Evolutionary conservation across 768 basidiomycete genomes (phyloP).

Genomic region (Pleurotus salmoneostramineus): DNA sequence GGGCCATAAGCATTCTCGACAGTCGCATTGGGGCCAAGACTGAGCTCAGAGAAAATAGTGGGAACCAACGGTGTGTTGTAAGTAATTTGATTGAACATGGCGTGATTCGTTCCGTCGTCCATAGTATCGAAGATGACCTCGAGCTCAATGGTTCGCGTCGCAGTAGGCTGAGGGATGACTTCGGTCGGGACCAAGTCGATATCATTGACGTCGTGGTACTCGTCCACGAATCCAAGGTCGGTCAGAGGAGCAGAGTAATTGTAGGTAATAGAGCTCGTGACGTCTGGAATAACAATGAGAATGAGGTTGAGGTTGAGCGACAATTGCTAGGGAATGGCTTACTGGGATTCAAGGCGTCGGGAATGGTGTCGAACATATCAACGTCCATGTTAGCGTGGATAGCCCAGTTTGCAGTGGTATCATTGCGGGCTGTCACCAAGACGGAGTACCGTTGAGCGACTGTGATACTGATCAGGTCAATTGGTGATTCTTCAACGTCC

Average conservation of each 20-base stretch:
- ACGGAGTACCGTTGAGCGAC: constrained; percentile 94
- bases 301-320: background rate
- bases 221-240: constrained; percentile 48
- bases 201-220: constrained; percentile 65
- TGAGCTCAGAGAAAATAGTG: constrained; percentile 69
- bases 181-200: constrained; percentile 61
- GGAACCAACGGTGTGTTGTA: constrained; percentile 73
- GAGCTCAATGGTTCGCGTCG: constrained; percentile 60
- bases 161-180: constrained; percentile 39
- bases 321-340: constrained; percentile 18
- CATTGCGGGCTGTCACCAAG: constrained; percentile 87
- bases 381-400: constrained; percentile 91
- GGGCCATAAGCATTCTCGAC: constrained; percentile 74
- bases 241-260: constrained; percentile 43
- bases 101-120: constrained; percentile 81
- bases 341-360: constrained; percentile 73
- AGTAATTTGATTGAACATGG: constrained; percentile 68
- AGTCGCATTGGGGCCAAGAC: constrained; percentile 72
- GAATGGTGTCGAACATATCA: constrained; percentile 84
- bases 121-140: constrained; percentile 81
- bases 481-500: constrained; percentile 71
- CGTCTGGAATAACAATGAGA: constrained; percentile 39
- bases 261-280: constrained; percentile 85
- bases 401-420: constrained; percentile 79
- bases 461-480: constrained; percentile 68